Evolutionary conservation across 1,284 basidiomycete genomes (phyloP), one percentile per base, ranked within the genome.

Genomic region (Moniliophthora roreri): DNA sequence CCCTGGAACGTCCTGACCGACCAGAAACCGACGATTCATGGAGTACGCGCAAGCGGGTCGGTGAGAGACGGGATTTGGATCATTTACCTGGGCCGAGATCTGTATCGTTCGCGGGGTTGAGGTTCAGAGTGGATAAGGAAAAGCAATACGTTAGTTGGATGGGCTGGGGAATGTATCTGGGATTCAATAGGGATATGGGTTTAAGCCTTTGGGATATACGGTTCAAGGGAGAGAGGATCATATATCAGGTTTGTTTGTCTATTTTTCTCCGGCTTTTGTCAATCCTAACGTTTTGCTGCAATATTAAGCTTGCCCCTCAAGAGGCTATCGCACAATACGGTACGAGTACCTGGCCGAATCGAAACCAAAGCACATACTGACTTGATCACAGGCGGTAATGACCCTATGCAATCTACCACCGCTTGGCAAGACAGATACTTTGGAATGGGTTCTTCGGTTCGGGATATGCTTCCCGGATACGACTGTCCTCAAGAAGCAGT

Each of bases 371-470:
- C 8, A 13, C 34, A 36, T 48, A 16, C 52, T 8, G 39, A 2
- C 15, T 20, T 9, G 26, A 20, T 26, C 47, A 4, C 46, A 82
- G 81, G 79, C 26, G 85, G 86, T 0, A 79, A 78, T 55, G 85
- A 89, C 61, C 85, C 86, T 5, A 73, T 81, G 60, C 84, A 87
- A 66, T 68, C 77, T 0, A 76, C 78, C 1, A 83, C 84, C 2
- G 82, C 82, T 2, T 89, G 81, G 77, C 76, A 86, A 8, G 86
- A 87, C 59, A 71, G 83, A 5, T 79, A 77, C 61, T 87, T 85
- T 57, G 85, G 85, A 32, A 85, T 87, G 81, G 80, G 80, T 0
- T 59, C 61, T n/a, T 48, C 72, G 2, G 80, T 82, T 8, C 75
- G 80, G 20, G 76, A 82, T 48, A 71, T 87, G 68, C 74, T 87